These are phyloP conservation scores for Backusella tuberculispora DNA, from an alignment of 192 early-diverging fungal genomes.

Conservation along the genomic window DNA sequence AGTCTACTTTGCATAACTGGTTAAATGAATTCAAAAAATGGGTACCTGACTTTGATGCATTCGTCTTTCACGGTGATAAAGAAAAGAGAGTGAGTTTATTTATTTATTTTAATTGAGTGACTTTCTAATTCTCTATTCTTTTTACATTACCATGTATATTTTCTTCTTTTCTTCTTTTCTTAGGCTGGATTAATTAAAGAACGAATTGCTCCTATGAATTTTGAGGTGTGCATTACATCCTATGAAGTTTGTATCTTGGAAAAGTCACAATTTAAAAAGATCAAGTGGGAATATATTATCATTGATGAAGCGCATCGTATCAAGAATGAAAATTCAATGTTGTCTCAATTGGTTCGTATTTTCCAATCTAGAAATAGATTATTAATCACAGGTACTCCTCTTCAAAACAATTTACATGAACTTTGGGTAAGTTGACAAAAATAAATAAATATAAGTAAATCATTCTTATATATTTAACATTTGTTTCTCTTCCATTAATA, in stretches of 20 bases:
- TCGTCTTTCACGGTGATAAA: constrained; percentile 92
- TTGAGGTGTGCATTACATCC: constrained; percentile 94
- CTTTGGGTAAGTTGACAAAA: constrained; percentile 75
- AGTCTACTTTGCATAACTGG: constrained; percentile 98
- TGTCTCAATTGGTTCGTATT: constrained; percentile 92
- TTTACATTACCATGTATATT: background rate
- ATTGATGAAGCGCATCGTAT: constrained; percentile 97
- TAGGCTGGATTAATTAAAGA: constrained; percentile 60
- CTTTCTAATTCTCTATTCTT: constrained; percentile 4
- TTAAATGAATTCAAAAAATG: constrained; percentile 87
- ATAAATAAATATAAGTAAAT: background rate
- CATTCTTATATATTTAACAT: background rate
- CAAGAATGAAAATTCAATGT: constrained; percentile 98
- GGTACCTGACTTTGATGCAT: constrained; percentile 86
- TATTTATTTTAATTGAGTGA: background rate
- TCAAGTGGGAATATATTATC: constrained; percentile 89
- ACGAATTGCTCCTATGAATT: constrained; percentile 62
- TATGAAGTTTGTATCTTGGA: constrained; percentile 96
- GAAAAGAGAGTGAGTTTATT: constrained; percentile 68
- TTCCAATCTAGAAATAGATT: constrained; percentile 88
- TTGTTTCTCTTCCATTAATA: background rate
- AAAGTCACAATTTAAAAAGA: constrained; percentile 82
- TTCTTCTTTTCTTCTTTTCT: background rate
- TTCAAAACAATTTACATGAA: constrained; percentile 98
- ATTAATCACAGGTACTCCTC: constrained; percentile 93